These are phyloP conservation scores for Mycotypha africana DNA, from an alignment of 371 early-diverging fungal genomes.

Conservation along the genomic window DNA sequence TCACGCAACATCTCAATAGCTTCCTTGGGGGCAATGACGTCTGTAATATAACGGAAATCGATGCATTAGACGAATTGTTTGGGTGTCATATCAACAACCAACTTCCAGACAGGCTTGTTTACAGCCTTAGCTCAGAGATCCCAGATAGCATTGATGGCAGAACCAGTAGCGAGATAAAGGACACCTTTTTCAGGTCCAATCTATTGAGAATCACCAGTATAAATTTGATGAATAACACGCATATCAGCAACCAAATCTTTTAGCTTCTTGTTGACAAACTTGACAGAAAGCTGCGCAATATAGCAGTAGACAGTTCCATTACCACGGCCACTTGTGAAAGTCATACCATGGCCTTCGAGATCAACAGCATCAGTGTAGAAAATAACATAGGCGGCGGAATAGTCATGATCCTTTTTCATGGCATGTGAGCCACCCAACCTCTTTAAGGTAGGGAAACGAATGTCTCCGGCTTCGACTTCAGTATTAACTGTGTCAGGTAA, in stretches of 20 bases:
- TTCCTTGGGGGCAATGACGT: conserved; percentile 48
- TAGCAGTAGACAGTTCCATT: conserved; percentile 37
- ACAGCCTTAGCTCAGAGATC: conserved; percentile 51
- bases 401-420: conserved; percentile 52
- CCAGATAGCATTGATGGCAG: conserved; percentile 53
- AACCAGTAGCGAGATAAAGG: conserved; percentile 45
- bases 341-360: conserved; percentile 46
- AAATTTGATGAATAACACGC: conserved; percentile 41
- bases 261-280: conserved; percentile 35
- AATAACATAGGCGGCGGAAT: conserved; percentile 48
- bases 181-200: conserved; percentile 53
- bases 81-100: conserved; percentile 46
- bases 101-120: conserved; percentile 48
- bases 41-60: conserved; percentile 52
- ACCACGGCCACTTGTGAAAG: conserved; percentile 48
- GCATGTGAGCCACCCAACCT: conserved; percentile 46
- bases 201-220: conserved; percentile 48
- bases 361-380: conserved; percentile 32
- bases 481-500: conserved; percentile 26
- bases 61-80: conserved; percentile 44
- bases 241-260: conserved; percentile 29
- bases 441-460: conserved; percentile 47
- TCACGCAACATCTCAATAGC: conserved; percentile 37
- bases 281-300: conserved; percentile 38
- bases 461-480: conserved; percentile 38